A percentile compares a stretch with the other conserved stretches of the same genome.
These are phyloP conservation scores for Malassezia restricta DNA, from an alignment of 1,284 basidiomycete genomes.

Conservation along the genomic window DNA sequence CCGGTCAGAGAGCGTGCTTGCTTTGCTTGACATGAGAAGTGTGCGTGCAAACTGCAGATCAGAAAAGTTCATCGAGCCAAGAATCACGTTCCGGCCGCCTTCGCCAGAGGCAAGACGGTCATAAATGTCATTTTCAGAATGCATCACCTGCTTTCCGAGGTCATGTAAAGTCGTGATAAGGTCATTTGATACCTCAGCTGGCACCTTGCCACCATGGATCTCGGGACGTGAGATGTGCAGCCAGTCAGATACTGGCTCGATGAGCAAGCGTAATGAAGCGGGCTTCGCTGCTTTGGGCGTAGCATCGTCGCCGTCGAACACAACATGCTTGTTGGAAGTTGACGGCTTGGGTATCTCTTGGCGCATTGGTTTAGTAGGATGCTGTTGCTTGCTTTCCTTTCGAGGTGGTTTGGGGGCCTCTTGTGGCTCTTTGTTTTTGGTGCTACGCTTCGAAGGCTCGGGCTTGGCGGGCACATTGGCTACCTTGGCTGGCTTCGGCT, in stretches of 20 bases:
- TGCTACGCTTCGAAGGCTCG: not conserved
- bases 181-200: conserved; percentile 12
- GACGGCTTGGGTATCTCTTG: not conserved
- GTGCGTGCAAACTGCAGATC: conserved; percentile 43
- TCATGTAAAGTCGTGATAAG: conserved; percentile 27
- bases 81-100: conserved; percentile 21
- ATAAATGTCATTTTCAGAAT: conserved; percentile 32
- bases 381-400: not conserved
- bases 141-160: conserved; percentile 23
- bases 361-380: not conserved
- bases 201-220: conserved; percentile 15
- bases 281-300: conserved; percentile 14
- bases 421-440: not conserved
- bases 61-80: conserved; percentile 33
- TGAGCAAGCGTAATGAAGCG: conserved; percentile 11
- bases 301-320: conserved; percentile 25
- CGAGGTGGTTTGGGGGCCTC: not conserved
- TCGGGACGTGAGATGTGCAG: conserved; percentile 17
- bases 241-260: conserved; percentile 30
- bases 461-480: not conserved
- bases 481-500: not conserved
- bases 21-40: conserved; percentile 32
- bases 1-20: conserved; percentile 70
- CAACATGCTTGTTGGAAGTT: conserved; percentile 14
- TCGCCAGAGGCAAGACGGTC: conserved; percentile 30